These are phyloP conservation scores for Aspergillus brunneoviolaceus DNA, from an alignment of 2,329 filamentous ascomycete genomes.

Conservation along the genomic window DNA sequence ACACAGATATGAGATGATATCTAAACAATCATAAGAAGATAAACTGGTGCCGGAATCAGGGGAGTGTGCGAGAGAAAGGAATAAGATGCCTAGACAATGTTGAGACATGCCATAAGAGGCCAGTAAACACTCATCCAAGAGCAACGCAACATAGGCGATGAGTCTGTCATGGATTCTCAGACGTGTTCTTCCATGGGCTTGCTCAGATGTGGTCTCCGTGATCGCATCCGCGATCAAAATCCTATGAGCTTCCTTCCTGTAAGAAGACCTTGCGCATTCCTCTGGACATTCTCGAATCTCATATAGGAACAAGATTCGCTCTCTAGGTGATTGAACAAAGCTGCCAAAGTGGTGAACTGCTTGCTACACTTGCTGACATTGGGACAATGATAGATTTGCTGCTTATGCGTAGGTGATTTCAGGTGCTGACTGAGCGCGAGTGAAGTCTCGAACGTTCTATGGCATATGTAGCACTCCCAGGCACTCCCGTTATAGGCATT, in stretches of 20 bases:
- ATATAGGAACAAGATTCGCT: conserved; percentile 45
- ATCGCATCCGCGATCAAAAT: conserved; percentile 6
- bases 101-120: no score
- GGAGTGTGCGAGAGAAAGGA: no score
- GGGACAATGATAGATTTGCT: conserved; percentile 48
- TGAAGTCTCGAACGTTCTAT: conserved; percentile 41
- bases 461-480: conserved; percentile 59
- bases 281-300: conserved; percentile 44
- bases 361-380: conserved; percentile 35
- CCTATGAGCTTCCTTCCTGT: conserved; percentile 15
- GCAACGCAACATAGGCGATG: no score
- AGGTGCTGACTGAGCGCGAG: conserved; percentile 53
- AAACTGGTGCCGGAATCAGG: no score
- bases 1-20: no score
- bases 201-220: background rate
- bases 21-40: no score
- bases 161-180: no score
- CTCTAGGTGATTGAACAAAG: conserved; percentile 48
- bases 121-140: no score
- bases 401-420: conserved; percentile 53
- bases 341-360: conserved; percentile 42
- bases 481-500: conserved; percentile 47
- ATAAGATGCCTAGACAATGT: no score
- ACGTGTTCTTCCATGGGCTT: no score
- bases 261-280: conserved; percentile 16